Conservation (phyloP, 495 filamentous ascomycete species). For the Xylaria grammica region DNA sequence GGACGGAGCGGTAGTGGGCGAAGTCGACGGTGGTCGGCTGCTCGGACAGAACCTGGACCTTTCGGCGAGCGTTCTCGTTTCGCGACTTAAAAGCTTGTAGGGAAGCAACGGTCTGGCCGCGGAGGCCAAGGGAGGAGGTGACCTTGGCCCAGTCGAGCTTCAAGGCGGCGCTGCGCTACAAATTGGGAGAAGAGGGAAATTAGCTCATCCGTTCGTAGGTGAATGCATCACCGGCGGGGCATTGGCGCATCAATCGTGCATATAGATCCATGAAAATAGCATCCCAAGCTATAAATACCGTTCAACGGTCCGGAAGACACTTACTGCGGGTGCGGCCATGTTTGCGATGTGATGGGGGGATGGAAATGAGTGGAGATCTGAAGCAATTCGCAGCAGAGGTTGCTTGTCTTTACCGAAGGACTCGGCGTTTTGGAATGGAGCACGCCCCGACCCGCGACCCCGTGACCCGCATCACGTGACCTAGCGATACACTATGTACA, state of each 20-base stretch:
- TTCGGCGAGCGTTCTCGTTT: conserved; percentile 97
- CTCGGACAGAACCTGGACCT: conserved; percentile 77
- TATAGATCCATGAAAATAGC: background rate
- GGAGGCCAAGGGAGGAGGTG: conserved; percentile 88
- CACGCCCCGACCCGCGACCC: conserved; percentile 5
- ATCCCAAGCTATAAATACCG: background rate
- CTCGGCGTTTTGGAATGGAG: conserved; percentile 27
- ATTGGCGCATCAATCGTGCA: conserved; percentile 21
- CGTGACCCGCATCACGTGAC: conserved; percentile 36
- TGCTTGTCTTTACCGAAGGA: conserved; percentile 41
- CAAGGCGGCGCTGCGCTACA: conserved; percentile 94
- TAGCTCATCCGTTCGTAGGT: conserved; percentile 48
- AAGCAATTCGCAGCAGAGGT: conserved; percentile 40
- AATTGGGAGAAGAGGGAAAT: conserved; percentile 42
- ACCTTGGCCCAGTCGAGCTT: conserved; percentile 99
- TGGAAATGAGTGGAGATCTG: conserved; percentile 51
- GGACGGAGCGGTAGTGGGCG: conserved; percentile 81
- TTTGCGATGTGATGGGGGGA: conserved; percentile 66
- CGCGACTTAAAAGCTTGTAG: conserved; percentile 98
- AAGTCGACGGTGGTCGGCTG: conserved; percentile 88
- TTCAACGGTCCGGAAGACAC: conserved; percentile 44
- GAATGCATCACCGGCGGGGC: conserved; percentile 12
- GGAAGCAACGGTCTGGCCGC: conserved; percentile 86
- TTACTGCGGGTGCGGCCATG: conserved; percentile 86
- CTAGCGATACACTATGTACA: background rate